Base-by-base conservation (phyloP, 2,329 filamentous ascomycete genomes). In the Cladosporium velox region DNA sequence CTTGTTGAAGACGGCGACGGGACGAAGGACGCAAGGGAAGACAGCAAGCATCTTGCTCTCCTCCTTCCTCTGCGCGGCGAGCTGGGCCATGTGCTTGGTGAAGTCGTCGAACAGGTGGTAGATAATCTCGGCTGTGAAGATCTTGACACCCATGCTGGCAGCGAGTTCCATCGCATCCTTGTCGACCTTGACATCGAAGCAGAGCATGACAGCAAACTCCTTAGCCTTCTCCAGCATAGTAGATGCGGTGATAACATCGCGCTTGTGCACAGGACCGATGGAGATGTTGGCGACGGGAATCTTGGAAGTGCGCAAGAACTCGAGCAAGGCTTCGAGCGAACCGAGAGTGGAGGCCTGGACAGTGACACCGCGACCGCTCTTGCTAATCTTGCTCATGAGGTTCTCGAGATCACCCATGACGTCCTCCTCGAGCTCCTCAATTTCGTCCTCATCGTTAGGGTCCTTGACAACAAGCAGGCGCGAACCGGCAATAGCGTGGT, bases 111-210 rank as follows among this genome's bases (percentile, higher is more conserved):
- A 99, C 66, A 99, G 84, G 79, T 99, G 95, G 80, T 99, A 99
- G 76, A 99, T 99, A 74, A 99, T 99, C 79, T 99, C 94, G 2
- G 96, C 95, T 3, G 92, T 96, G 83, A 99, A 99, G 74, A 99
- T 91, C 84, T 96, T 98, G 82, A 99, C 91, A 61, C 93, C 93
- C 69, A 96, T 89, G 66, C 98, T 93, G 21, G 97, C 92, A 12
- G 95, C 95, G 74, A 98, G 96, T 11, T 87, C 85, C 71, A 90
- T 88, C 0, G 95, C 95, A 77, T 99, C 95, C 80, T 97, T 98
- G 82, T 99, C 95, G 18, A 99, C 92, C 83, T 97, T 98, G 81
- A 99, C 95, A 78, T 99, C 96, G 85, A 99, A 99, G 79, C 95
- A 98, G 60, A 99, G 88, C 95, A 99, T 99, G 77, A 98, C 92